These are phyloP conservation scores for Fusarium sp. DNA, from an alignment of 2,329 filamentous ascomycete genomes.

Conservation along the genomic window DNA sequence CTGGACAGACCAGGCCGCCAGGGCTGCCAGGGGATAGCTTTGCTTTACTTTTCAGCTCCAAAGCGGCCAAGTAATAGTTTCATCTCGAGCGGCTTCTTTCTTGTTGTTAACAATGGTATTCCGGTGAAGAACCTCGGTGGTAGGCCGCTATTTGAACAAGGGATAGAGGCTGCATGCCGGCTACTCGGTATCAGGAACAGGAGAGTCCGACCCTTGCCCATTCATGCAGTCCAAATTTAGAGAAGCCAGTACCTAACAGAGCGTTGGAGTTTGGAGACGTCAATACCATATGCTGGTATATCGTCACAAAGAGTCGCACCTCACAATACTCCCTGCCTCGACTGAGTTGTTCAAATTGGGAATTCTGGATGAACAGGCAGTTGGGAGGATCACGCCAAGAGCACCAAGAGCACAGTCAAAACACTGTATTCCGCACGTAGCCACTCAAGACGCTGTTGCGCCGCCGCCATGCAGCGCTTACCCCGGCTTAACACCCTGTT, in stretches of 20 bases:
- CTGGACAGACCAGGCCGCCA: conserved; percentile 7
- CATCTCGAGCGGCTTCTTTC: not conserved
- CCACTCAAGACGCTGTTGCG: conserved; percentile 30
- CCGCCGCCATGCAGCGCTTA: conserved; percentile 45
- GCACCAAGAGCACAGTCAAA: conserved; percentile 32
- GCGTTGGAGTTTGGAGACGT: not conserved
- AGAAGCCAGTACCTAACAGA: not conserved
- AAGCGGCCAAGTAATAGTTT: conserved; percentile 21
- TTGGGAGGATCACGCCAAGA: conserved; percentile 2
- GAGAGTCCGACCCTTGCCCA: not conserved
- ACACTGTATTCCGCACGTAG: conserved; percentile 34
- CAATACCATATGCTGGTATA: not conserved
- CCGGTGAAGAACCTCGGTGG: conserved; percentile 4
- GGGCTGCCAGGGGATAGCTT: conserved; percentile 19
- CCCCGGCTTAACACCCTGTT: conserved; percentile 34
- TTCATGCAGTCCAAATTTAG: not conserved
- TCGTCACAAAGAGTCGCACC: not conserved
- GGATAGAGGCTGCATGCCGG: conserved; percentile 6
- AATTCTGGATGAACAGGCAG: conserved; percentile 8
- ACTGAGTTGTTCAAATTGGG: not conserved
- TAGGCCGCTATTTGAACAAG: conserved; percentile 1
- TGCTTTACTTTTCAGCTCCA: conserved; percentile 4
- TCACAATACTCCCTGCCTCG: not conserved
- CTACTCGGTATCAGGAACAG: not conserved
- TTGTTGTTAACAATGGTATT: conserved; percentile 1